phyloP scores from a whole-genome alignment of 2,329 filamentous ascomycete species.

The Fusarium caatingaense region DNA sequence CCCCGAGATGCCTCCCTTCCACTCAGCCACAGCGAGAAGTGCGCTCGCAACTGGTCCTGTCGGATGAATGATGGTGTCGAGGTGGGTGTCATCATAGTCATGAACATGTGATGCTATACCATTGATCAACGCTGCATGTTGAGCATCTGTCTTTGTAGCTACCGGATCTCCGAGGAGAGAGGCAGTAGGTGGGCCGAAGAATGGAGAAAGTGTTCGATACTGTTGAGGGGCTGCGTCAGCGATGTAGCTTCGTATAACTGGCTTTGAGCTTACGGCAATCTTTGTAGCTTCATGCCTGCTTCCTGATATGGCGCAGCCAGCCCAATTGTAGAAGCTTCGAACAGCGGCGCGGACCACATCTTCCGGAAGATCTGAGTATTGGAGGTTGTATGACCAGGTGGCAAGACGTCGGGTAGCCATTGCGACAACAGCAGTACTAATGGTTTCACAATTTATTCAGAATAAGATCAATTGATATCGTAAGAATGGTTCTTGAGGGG shows the following conservation, averaged over 20 bases:
- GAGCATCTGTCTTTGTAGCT: background rate
- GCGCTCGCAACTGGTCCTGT: slow-evolving; percentile 7
- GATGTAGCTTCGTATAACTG: accelerated
- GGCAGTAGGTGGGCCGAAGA: background rate
- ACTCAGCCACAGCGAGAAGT: background rate
- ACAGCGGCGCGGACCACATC: background rate
- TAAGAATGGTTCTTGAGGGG: background rate
- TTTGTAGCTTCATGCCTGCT: slow-evolving; percentile 1
- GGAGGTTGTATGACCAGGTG: slow-evolving; percentile 4
- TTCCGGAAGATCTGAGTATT: slow-evolving; percentile 4
- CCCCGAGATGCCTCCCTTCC: background rate
- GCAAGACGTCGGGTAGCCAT: slow-evolving; percentile 11
- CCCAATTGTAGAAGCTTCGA: slow-evolving; percentile 13
- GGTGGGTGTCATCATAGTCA: slow-evolving; percentile 11
- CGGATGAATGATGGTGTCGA: slow-evolving; percentile 4
- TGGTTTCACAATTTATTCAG: background rate
- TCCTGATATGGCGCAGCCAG: slow-evolving; percentile 1
- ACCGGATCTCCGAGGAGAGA: background rate
- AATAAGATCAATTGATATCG: accelerated
- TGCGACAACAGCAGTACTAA: background rate
- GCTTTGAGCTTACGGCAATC: background rate
- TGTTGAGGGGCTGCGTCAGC: background rate
- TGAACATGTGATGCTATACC: slow-evolving; percentile 11
- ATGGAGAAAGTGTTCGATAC: background rate
- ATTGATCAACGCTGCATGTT: slow-evolving; percentile 1